Base-by-base conservation (phyloP, 352 stramenopile genomes). In the Globisporangium paddicum region DNA sequence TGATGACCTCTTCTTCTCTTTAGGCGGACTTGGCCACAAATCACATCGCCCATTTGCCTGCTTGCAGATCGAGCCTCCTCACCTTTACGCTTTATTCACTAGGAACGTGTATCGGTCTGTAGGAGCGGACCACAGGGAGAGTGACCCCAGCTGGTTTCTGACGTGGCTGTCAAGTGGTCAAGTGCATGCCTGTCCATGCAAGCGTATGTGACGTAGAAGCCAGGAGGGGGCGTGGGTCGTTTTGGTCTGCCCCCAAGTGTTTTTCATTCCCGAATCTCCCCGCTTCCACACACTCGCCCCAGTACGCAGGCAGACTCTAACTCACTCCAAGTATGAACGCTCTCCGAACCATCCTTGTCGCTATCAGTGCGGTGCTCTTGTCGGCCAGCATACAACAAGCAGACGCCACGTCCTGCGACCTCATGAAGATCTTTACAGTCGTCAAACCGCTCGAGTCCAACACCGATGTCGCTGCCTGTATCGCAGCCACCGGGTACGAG, bases 371-470 rank as follows among this genome's bases (percentile, higher is more conserved):
- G 9, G 48, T 49, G n/a, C 19, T 73, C 6, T 42, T 62, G n/a
- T 25, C 56, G 2, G 26, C 62, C 8, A 55, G 5, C 25, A 45
- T 26, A 16, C 52, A 42, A 26, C 26, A 11, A 5, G 19, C 41
- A 0, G 34, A 62, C 9, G 55, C 45, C 13, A 44, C 56, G 11
- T 63, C 65, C 18, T 79, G 68, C 53, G 66, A 77, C 18, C 60
- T 77, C 40, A 72, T 75, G 56, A 69, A 67, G 48, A 66, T 79
- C 37, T 79, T 76, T 37, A 47, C 44, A 2, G 38, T 68, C 30
- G 53, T 76, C 25, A 70, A 77, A 44, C 68, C 71, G 32, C 55
- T 79, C 28, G 66, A 73, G 37, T 54, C 62, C 16, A 68, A 71
- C 47, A 57, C 55, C 37, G 63, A 74, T 41, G 51, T 77, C 14